A percentile compares a stretch with the other conserved stretches of the same genome.
Conservation (phyloP, 225 moss, liverwort and hornwort genomes). For the Bryoerythrophyllum caledonicum region DNA sequence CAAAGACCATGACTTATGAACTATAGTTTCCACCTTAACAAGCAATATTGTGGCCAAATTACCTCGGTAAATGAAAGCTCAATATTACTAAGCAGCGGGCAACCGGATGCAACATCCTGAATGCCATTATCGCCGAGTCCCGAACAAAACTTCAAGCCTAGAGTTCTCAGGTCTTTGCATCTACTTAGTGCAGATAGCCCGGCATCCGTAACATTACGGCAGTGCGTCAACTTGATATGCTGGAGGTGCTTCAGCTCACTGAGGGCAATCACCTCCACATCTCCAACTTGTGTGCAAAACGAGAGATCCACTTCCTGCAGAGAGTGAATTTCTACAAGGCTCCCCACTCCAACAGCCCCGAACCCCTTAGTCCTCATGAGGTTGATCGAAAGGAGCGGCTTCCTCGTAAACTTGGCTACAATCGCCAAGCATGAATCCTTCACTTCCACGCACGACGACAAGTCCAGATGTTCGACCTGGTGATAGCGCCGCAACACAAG, state of each 20-base stretch:
- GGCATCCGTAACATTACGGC: conserved; percentile 63
- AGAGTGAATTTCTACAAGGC: conserved; percentile 41
- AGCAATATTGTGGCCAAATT: conserved; percentile 15
- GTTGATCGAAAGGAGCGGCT: conserved; percentile 56
- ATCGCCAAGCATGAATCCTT: conserved; percentile 55
- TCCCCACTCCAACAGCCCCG: conserved; percentile 40
- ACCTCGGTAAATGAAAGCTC: conserved; percentile 88
- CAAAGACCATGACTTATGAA: not conserved
- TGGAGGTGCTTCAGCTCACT: conserved; percentile 54
- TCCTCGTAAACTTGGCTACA: conserved; percentile 46
- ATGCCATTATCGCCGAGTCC: conserved; percentile 70
- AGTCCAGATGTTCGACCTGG: conserved; percentile 58
- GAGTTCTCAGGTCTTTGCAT: conserved; percentile 61
- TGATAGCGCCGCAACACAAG: conserved; percentile 55
- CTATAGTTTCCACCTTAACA: not conserved
- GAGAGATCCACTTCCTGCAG: conserved; percentile 68
- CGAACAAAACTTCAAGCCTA: conserved; percentile 65
- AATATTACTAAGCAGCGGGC: conserved; percentile 59
- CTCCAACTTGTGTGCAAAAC: conserved; percentile 61
- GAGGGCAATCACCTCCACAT: conserved; percentile 52
- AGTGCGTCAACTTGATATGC: conserved; percentile 61
- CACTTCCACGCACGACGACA: conserved; percentile 67
- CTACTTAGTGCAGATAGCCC: conserved; percentile 60
- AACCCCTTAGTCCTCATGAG: conserved; percentile 54
- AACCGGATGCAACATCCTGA: conserved; percentile 53